Base-by-base conservation (phyloP, 2,329 filamentous ascomycete genomes). In the Exophiala lecanii-corni region DNA sequence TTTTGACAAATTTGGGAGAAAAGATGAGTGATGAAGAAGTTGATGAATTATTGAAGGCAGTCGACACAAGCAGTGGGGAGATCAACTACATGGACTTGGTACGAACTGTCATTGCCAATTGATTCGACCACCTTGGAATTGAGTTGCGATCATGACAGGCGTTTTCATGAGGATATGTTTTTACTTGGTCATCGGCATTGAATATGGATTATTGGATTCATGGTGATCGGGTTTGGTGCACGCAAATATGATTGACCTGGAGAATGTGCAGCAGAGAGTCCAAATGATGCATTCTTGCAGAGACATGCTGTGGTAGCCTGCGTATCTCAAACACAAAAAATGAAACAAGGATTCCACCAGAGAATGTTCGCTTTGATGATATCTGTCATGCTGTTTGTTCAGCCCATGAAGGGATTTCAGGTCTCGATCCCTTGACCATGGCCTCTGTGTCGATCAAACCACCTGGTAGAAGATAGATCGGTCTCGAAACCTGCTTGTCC, bases 11-110 rank as follows among this genome's bases (percentile, higher is more conserved):
- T 66, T 72, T 98, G 59, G 92, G 92, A 60, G 92, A 98, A 82
- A 97, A 97, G 78, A 96, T 98, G 89, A 87, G 85, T 50, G 91
- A 98, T 60, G 92, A 97, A 53, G 92, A 98, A 75, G 92, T 98
- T 36, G 91, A 97, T 66, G 92, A 98, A 77, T 78, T 98, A 63
- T 82, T 98, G 67, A 98, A 97, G 82, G 89, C 89, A 1, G 91
- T 97, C 54, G 92, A 98, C 65, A 94, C 89, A 49, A 92, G 84
- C 70, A 91, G 84, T 43, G 89, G 91, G 57, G 89, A 97, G 78
- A 87, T 98, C 68, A 95, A 97, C 74, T 98, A 98, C 50, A 46
- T 49, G 87, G 86, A 92, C 51, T 82, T 92, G 47, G 86, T 92
- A 60, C 82, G 86, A 60, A 91, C 86, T 40, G 89, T 92, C 62